Percentiles rank a stretch among this genome's conserved stretches.
phyloP scores from a whole-genome alignment of 805 yeast species.

The Wickerhamiella spandovensis region DNA sequence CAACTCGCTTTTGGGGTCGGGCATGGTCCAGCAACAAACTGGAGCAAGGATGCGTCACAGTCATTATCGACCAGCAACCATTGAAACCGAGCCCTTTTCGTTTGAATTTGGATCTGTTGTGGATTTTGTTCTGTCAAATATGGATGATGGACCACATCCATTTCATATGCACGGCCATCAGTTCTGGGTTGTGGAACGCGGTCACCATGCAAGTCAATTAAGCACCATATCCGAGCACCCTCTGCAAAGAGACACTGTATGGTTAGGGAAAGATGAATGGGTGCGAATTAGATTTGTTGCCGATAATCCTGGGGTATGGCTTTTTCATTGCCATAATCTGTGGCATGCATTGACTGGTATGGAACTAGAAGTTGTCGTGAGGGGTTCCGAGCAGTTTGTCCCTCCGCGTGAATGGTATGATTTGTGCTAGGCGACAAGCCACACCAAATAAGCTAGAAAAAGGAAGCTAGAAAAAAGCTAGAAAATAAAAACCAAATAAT shows the following conservation, averaged over 20 bases:
- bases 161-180: slow-evolving; percentile 87
- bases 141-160: slow-evolving; percentile 81
- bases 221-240: slow-evolving; percentile 33
- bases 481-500: too few relatives aligned
- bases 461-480: neutral
- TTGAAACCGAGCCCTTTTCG: neutral
- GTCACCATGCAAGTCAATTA: slow-evolving; percentile 39
- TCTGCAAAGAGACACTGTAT: slow-evolving; percentile 57
- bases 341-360: slow-evolving; percentile 92
- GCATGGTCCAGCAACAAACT: neutral
- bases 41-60: neutral
- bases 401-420: slow-evolving; percentile 22
- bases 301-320: slow-evolving; percentile 88
- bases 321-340: slow-evolving; percentile 74
- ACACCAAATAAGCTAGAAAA: neutral
- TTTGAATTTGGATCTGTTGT: slow-evolving; percentile 27
- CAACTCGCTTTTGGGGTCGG: neutral
- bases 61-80: neutral
- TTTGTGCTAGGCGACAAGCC: too few relatives aligned
- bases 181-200: slow-evolving; percentile 61
- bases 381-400: slow-evolving; percentile 13
- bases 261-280: slow-evolving; percentile 54
- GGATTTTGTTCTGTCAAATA: slow-evolving; percentile 66
- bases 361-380: slow-evolving; percentile 20
- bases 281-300: slow-evolving; percentile 59